phyloP scores from a whole-genome alignment of 495 filamentous ascomycete species.

The Xylaria telfairii region DNA sequence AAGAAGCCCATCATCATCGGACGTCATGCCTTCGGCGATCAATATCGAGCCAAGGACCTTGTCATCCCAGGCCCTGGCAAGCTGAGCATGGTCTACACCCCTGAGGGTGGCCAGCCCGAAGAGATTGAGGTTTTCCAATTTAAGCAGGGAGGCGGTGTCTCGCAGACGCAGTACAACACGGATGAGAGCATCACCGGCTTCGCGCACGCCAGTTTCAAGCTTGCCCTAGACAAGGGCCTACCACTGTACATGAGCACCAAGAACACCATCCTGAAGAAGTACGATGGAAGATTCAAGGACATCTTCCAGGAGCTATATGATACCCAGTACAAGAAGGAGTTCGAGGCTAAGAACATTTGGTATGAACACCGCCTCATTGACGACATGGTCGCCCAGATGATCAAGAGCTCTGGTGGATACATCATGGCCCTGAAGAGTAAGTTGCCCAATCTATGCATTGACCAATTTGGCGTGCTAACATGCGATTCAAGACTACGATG shows the following conservation, averaged over 20 bases:
- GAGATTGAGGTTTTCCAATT: constrained; percentile 90
- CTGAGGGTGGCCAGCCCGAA: constrained; percentile 79
- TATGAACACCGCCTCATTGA: constrained; percentile 99
- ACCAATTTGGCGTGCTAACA: constrained; percentile 12
- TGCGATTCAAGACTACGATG: constrained; percentile 80
- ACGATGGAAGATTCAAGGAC: constrained; percentile 98
- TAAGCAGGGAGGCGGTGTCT: constrained; percentile 80
- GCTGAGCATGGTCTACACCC: constrained; percentile 92
- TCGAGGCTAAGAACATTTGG: constrained; percentile 92
- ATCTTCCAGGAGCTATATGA: constrained; percentile 99
- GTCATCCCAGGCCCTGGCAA: constrained; percentile 83
- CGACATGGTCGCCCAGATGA: constrained; percentile 99
- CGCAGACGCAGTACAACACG: constrained; percentile 97
- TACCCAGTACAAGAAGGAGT: constrained; percentile 80
- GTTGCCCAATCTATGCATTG: constrained; percentile 35
- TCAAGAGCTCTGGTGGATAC: constrained; percentile 94
- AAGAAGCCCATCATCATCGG: constrained; percentile 98
- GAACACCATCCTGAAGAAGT: constrained; percentile 99
- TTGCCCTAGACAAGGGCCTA: constrained; percentile 82
- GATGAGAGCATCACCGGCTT: constrained; percentile 93
- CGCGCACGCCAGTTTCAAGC: constrained; percentile 94
- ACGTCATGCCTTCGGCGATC: constrained; percentile 97
- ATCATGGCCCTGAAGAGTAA: constrained; percentile 97
- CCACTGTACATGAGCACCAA: constrained; percentile 99
- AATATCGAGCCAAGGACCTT: constrained; percentile 93